phyloP scores from a whole-genome alignment of 257 asterid species.

The Scutellaria baicalensis region DNA sequence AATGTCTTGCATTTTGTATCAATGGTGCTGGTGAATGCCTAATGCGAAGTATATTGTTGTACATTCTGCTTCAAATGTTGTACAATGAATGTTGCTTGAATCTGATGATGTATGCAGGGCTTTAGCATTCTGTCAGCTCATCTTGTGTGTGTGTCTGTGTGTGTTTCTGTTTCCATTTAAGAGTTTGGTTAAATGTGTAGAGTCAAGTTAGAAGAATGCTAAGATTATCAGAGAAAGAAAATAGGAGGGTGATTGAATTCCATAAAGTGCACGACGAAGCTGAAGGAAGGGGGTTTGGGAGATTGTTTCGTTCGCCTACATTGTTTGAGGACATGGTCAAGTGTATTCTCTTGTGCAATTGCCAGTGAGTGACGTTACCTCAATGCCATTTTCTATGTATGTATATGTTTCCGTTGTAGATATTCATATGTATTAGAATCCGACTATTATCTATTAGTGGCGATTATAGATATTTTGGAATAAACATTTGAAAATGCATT shows the following conservation, averaged over 20 bases:
- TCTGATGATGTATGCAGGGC: neutral
- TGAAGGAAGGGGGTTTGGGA: constrained; percentile 52
- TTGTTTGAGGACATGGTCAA: constrained; percentile 91
- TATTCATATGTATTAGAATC: too few species aligned
- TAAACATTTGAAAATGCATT: too few species aligned
- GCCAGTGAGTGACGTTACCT: constrained; percentile 66
- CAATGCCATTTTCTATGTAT: neutral
- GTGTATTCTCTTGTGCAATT: constrained; percentile 85
- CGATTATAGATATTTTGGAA: too few species aligned
- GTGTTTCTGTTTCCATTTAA: neutral
- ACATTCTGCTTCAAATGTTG: neutral
- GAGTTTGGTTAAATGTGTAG: constrained; percentile 23
- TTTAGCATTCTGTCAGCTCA: neutral
- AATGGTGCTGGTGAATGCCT: neutral
- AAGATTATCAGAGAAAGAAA: constrained; percentile 61
- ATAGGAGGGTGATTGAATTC: constrained; percentile 46
- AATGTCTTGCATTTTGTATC: neutral
- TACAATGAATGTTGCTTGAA: neutral
- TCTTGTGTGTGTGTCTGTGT: neutral
- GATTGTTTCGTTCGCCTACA: constrained; percentile 80
- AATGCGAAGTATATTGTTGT: neutral
- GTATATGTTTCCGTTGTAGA: neutral
- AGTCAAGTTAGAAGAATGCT: constrained; percentile 78
- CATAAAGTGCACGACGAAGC: constrained; percentile 53
- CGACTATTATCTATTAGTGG: too few species aligned